Evolutionary conservation across 2,329 filamentous ascomycete species (phyloP).

Genomic region (Pleomassaria siparia): DNA sequence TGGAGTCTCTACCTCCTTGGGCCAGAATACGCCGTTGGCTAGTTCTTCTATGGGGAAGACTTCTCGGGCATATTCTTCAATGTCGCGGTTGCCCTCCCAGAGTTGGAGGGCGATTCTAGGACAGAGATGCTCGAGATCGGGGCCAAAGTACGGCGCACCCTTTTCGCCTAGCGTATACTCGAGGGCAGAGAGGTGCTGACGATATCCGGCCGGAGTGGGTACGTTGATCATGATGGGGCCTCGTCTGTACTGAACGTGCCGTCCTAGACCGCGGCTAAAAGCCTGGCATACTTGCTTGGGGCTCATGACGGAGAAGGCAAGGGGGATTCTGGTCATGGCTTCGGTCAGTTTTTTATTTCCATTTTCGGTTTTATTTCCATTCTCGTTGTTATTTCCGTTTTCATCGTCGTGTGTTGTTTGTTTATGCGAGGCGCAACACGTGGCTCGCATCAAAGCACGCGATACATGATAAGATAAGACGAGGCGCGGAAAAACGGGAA

Average conservation of each 20-base stretch:
- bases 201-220: conserved; percentile 83
- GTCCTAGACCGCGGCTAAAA: conserved; percentile 76
- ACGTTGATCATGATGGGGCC: conserved; percentile 82
- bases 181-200: conserved; percentile 75
- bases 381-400: too few species aligned
- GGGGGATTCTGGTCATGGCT: conserved; percentile 68
- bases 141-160: conserved; percentile 64
- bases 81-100: conserved; percentile 87
- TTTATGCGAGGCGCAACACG: conserved; percentile 10
- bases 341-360: conserved; percentile 36
- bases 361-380: too few species aligned
- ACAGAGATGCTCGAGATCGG: conserved; percentile 61
- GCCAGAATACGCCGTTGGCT: conserved; percentile 92
- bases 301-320: conserved; percentile 87
- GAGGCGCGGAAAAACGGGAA: too few species aligned
- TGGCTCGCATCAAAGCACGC: conserved; percentile 11
- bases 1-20: conserved; percentile 56
- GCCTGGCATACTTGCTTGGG: conserved; percentile 78
- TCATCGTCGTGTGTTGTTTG: too few species aligned
- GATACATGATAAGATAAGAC: conserved; percentile 9
- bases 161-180: conserved; percentile 61
- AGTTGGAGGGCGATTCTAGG: conserved; percentile 76
- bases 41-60: conserved; percentile 94
- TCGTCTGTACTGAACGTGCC: conserved; percentile 75
- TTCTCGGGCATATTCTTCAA: conserved; percentile 93